Conservation (phyloP, 225 moss, liverwort and hornwort genomes). For the Neckera pumila region DNA sequence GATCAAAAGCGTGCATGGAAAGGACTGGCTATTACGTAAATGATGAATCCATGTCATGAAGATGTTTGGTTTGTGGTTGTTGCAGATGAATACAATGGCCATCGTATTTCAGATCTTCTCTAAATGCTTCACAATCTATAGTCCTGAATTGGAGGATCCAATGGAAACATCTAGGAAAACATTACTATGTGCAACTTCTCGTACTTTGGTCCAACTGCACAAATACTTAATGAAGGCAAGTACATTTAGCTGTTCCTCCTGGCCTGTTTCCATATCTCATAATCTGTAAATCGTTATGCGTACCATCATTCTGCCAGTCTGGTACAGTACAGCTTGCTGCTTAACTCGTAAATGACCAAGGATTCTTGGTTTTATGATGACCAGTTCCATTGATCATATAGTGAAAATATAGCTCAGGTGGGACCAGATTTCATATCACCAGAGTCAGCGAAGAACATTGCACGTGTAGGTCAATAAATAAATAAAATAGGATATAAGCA, state of each 20-base stretch:
- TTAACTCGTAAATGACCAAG: not conserved
- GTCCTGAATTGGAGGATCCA: slow-evolving; percentile 41
- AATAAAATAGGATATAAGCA: not conserved
- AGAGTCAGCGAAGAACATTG: not conserved
- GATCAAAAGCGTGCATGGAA: not conserved
- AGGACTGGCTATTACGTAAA: not conserved
- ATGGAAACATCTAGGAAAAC: slow-evolving; percentile 34
- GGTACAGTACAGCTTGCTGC: not conserved
- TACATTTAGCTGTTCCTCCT: not conserved
- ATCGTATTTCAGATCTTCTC: slow-evolving; percentile 73
- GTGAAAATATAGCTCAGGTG: not conserved
- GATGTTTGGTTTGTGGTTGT: not conserved
- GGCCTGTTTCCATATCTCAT: not conserved
- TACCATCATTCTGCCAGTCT: not conserved
- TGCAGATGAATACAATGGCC: slow-evolving; percentile 84
- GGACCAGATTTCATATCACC: not conserved
- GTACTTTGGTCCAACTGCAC: slow-evolving; percentile 43
- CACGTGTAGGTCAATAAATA: not conserved
- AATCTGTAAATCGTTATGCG: not conserved
- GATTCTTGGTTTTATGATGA: not conserved
- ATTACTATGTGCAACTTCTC: slow-evolving; percentile 46
- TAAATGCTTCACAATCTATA: slow-evolving; percentile 48
- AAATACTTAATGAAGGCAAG: slow-evolving; percentile 41
- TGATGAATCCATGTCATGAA: not conserved
- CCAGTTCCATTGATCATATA: not conserved